Evolutionary conservation across 164 flowering plant species (phyloP).

Genomic region (Akebia trifoliata): DNA sequence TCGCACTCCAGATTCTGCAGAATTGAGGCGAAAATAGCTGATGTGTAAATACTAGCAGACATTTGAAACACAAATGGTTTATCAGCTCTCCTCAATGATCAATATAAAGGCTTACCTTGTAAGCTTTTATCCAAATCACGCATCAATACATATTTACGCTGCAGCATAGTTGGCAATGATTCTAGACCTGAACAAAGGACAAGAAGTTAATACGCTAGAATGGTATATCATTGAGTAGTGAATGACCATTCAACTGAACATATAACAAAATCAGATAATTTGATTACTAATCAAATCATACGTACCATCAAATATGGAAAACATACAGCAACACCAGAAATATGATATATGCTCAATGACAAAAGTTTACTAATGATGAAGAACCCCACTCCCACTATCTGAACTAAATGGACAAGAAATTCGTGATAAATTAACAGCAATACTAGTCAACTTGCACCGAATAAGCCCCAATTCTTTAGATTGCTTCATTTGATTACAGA

Average conservation of each 20-base stretch:
- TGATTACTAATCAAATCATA: neutral
- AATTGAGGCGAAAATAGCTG: neutral
- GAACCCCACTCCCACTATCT: neutral
- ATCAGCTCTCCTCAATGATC: neutral
- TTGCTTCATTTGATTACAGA: too few species aligned
- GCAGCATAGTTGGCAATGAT: slow-evolving; percentile 64
- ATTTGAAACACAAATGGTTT: neutral
- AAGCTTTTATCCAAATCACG: slow-evolving; percentile 84
- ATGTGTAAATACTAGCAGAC: too few species aligned
- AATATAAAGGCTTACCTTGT: slow-evolving; percentile 71
- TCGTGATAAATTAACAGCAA: too few species aligned
- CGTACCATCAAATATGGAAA: neutral
- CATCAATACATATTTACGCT: slow-evolving; percentile 67
- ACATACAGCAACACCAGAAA: neutral
- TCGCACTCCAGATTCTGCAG: neutral
- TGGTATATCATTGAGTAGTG: neutral
- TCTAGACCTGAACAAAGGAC: slow-evolving; percentile 52
- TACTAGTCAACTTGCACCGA: too few species aligned
- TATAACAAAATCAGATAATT: neutral
- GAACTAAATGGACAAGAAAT: too few species aligned
- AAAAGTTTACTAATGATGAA: neutral
- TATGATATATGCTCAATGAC: too few species aligned
- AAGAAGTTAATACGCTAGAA: slow-evolving; percentile 3
- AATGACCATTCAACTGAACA: neutral
- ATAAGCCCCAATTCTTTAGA: too few species aligned